These are phyloP conservation scores for Lagenidium sp. DNA, from an alignment of 352 stramenopile species.

Conservation along the genomic window DNA sequence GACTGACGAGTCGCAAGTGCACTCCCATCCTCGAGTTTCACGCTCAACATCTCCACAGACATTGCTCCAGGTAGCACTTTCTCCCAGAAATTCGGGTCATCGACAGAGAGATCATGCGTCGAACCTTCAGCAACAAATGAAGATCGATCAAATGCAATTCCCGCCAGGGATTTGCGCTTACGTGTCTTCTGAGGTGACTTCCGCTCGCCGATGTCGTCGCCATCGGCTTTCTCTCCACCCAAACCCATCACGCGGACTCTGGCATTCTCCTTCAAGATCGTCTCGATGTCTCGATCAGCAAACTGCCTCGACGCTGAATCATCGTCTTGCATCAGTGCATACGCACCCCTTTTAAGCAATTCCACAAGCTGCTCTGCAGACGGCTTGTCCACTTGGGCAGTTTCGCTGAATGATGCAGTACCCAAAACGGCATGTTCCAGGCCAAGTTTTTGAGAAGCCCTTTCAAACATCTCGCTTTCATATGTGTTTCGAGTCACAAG, in stretches of 20 bases:
- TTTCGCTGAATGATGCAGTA: constrained; percentile 87
- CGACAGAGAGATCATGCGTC: constrained; percentile 87
- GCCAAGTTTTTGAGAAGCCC: constrained; percentile 96
- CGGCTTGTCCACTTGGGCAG: constrained; percentile 75
- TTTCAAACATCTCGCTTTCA: constrained; percentile 99
- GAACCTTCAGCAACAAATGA: constrained; percentile 91
- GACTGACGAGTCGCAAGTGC: constrained; percentile 67
- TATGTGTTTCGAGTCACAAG: constrained; percentile 98
- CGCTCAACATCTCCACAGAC: constrained; percentile 79
- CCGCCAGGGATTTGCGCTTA: constrained; percentile 66
- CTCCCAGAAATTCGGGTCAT: constrained; percentile 96
- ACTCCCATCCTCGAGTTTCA: constrained; percentile 84
- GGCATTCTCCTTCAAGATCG: constrained; percentile 85
- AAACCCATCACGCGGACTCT: constrained; percentile 54
- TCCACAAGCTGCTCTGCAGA: constrained; percentile 93
- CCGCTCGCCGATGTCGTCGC: constrained; percentile 18
- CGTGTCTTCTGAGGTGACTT: constrained; percentile 42
- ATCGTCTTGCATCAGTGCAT: constrained; percentile 97
- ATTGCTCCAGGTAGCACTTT: constrained; percentile 85
- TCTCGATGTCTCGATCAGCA: constrained; percentile 96
- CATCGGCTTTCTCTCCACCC: constrained; percentile 16
- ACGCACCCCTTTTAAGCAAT: constrained; percentile 96
- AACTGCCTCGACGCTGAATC: constrained; percentile 93
- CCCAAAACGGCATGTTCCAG: constrained; percentile 98
- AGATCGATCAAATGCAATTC: constrained; percentile 78